Percentiles rank a stretch among this genome's conserved stretches.
phyloP scores from a whole-genome alignment of 192 early-diverging fungal species.

The Coemansia sp. region DNA sequence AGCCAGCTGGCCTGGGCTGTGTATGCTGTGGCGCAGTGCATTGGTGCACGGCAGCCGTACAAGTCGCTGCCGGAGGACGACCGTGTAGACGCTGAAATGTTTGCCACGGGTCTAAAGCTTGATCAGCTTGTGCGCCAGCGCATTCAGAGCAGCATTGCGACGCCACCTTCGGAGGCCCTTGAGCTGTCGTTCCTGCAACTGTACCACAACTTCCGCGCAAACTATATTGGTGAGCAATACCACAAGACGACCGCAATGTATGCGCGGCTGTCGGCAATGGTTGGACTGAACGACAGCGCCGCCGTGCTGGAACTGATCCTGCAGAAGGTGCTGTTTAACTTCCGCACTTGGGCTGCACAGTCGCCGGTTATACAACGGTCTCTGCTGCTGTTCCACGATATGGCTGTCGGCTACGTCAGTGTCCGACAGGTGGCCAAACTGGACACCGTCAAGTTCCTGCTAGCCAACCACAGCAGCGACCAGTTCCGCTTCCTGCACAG shows the following conservation, averaged over 20 bases:
- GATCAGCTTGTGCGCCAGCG: constrained; percentile 66
- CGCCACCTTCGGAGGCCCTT: constrained; percentile 59
- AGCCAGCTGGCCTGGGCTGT: constrained; percentile 77
- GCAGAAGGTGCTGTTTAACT: constrained; percentile 56
- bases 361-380: constrained; percentile 61
- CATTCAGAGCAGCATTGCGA: constrained; percentile 51
- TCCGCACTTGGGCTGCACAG: constrained; percentile 59
- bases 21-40: constrained; percentile 66
- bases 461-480: constrained; percentile 70
- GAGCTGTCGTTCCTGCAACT: constrained; percentile 81
- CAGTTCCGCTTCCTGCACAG: constrained; percentile 69
- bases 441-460: constrained; percentile 63
- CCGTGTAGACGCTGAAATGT: constrained; percentile 71
- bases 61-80: constrained; percentile 79
- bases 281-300: constrained; percentile 65
- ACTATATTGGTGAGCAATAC: constrained; percentile 74
- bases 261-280: constrained; percentile 58
- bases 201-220: constrained; percentile 72
- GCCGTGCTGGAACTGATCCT: constrained; percentile 35
- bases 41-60: constrained; percentile 72
- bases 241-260: constrained; percentile 65
- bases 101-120: constrained; percentile 64
- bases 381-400: constrained; percentile 72
- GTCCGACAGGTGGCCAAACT: constrained; percentile 76
- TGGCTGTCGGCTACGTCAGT: constrained; percentile 72